Conservation (phyloP, 768 basidiomycete genomes). For the Pholiota microspora region DNA sequence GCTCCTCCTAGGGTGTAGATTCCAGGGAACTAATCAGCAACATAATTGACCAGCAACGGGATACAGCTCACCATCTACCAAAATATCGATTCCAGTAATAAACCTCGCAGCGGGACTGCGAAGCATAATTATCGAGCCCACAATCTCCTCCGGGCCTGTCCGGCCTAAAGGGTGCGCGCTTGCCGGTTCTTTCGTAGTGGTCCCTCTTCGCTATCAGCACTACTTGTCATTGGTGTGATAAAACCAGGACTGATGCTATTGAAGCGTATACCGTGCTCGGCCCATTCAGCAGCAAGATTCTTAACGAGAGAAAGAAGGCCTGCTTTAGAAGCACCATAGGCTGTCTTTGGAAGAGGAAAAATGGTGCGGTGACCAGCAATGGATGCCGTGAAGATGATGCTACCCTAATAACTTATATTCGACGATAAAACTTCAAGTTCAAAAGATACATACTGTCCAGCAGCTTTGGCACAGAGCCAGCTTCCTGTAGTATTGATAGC, state of each 20-base stretch:
- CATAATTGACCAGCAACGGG: too few species aligned
- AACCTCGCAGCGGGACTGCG: constrained; percentile 40
- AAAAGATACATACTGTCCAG: constrained; percentile 29
- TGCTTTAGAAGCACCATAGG: constrained; percentile 36
- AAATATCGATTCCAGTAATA: constrained; percentile 40
- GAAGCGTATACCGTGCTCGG: constrained; percentile 36
- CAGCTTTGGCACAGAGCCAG: constrained; percentile 42
- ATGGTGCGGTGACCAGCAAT: background rate
- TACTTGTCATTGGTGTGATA: too few species aligned
- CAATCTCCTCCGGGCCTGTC: constrained; percentile 40
- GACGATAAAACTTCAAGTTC: too few species aligned
- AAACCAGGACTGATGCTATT: constrained; percentile 44
- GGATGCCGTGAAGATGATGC: background rate
- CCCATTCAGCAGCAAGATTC: constrained; percentile 42
- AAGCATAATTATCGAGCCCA: constrained; percentile 36
- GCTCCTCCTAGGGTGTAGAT: too few species aligned
- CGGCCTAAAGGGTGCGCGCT: constrained; percentile 40
- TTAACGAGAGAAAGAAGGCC: constrained; percentile 35
- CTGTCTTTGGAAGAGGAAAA: background rate
- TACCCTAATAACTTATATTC: too few species aligned
- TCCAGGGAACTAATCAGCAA: too few species aligned
- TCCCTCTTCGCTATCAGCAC: too few species aligned
- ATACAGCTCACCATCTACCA: constrained; percentile 36
- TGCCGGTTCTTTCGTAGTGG: constrained; percentile 26
- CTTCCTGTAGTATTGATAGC: constrained; percentile 44